phyloP scores from a whole-genome alignment of 495 filamentous ascomycete species.

The Evernia prunastri region DNA sequence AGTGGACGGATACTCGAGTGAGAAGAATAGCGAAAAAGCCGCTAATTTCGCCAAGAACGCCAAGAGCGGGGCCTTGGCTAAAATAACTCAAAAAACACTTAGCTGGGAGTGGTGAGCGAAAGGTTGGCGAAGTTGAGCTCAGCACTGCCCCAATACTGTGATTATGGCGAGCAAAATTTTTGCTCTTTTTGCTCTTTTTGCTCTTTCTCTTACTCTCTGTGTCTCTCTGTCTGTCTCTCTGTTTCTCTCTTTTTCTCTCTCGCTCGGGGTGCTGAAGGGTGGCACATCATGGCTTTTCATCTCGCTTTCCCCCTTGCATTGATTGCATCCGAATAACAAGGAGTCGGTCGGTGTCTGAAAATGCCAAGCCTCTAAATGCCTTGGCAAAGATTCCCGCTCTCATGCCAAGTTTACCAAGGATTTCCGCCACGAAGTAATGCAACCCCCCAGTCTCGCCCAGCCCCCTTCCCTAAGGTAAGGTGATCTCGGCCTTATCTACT shows the following conservation, averaged over 20 bases:
- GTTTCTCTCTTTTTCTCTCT: too few relatives aligned
- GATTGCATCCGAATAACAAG: neutral
- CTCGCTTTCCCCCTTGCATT: neutral
- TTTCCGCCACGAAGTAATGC: neutral
- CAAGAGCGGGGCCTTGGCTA: conserved; percentile 9
- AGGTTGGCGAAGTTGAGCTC: neutral
- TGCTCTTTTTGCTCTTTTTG: too few relatives aligned
- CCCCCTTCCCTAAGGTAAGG: neutral
- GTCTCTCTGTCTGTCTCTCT: too few relatives aligned
- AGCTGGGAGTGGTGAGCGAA: neutral
- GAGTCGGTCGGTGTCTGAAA: neutral
- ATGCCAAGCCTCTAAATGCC: neutral
- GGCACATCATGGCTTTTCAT: too few relatives aligned
- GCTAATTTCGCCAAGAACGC: conserved; percentile 7
- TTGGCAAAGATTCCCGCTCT: conserved; percentile 4
- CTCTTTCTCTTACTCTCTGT: too few relatives aligned
- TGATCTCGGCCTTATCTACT: neutral
- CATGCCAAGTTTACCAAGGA: conserved; percentile 6
- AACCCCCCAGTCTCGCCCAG: neutral
- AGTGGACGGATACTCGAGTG: neutral
- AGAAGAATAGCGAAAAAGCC: neutral
- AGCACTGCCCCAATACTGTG: neutral
- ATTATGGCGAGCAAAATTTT: neutral
- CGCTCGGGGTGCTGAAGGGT: neutral
- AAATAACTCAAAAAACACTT: too few relatives aligned